Conservation (phyloP, 345 rosid genomes). For the Camelina hispida region DNA sequence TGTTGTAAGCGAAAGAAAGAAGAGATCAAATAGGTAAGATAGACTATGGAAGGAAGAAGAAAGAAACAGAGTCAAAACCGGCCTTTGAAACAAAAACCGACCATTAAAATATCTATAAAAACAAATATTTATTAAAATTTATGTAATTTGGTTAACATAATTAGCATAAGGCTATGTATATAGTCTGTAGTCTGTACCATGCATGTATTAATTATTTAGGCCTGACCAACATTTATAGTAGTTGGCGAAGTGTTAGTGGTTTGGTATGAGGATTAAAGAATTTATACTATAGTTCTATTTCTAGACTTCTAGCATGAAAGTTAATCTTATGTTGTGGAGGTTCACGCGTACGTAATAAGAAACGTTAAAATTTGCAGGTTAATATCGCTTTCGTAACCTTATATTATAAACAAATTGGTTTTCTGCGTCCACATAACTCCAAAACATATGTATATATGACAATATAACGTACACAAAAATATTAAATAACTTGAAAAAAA, state of each 20-base stretch:
- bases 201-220: neutral
- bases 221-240: neutral
- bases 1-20: constrained; percentile 10
- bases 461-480: neutral
- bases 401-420: neutral
- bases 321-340: neutral
- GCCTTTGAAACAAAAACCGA: constrained; percentile 36
- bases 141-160: neutral
- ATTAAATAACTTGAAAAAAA: neutral
- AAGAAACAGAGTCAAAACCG: constrained; percentile 33
- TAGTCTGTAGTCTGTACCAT: neutral
- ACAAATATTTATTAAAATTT: neutral
- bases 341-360: constrained; percentile 3
- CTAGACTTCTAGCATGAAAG: neutral
- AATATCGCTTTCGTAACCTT: constrained; percentile 28
- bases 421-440: neutral
- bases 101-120: constrained; percentile 12
- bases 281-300: neutral
- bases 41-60: constrained; percentile 7
- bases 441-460: too few relatives aligned
- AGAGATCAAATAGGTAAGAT: constrained; percentile 35
- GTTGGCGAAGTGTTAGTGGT: constrained; percentile 8
- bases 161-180: neutral
- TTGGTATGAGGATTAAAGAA: neutral
- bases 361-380: constrained; percentile 8